Conservation (phyloP, 1,284 basidiomycete species). For the Naganishia liquefaciens region DNA sequence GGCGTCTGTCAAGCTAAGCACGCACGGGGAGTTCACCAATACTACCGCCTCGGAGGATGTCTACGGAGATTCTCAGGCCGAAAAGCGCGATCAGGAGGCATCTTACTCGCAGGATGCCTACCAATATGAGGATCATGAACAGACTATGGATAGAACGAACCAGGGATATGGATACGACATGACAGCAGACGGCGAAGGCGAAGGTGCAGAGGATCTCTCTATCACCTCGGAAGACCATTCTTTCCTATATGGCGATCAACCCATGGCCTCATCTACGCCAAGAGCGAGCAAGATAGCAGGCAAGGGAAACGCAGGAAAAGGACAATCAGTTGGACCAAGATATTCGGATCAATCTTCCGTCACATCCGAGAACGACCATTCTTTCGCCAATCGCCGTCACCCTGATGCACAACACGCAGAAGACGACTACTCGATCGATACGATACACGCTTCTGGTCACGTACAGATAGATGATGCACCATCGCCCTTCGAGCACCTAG, state of each 20-base stretch:
- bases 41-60: conserved; percentile 29
- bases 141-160: conserved; percentile 36
- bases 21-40: conserved; percentile 62
- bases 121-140: conserved; percentile 43
- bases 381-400: not conserved
- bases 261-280: conserved; percentile 44
- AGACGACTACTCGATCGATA: conserved; percentile 8
- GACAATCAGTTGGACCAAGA: conserved; percentile 42
- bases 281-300: conserved; percentile 35
- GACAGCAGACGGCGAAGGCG: conserved; percentile 16
- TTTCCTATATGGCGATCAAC: conserved; percentile 41
- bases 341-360: conserved; percentile 23
- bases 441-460: conserved; percentile 15
- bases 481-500: conserved; percentile 63
- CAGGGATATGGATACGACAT: conserved; percentile 33
- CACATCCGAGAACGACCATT: conserved; percentile 9
- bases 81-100: conserved; percentile 12
- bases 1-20: conserved; percentile 77
- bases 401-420: not conserved
- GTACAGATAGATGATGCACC: conserved; percentile 24
- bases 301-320: conserved; percentile 61
- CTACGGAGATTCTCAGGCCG: conserved; percentile 13
- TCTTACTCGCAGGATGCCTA: conserved; percentile 12
- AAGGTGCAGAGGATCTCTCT: conserved; percentile 28
- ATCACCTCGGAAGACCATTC: conserved; percentile 39